A percentile compares a stretch with the other conserved stretches of the same genome.
Evolutionary conservation across 257 asterid species (phyloP).

Genomic region (Linderniella brevidens): DNA sequence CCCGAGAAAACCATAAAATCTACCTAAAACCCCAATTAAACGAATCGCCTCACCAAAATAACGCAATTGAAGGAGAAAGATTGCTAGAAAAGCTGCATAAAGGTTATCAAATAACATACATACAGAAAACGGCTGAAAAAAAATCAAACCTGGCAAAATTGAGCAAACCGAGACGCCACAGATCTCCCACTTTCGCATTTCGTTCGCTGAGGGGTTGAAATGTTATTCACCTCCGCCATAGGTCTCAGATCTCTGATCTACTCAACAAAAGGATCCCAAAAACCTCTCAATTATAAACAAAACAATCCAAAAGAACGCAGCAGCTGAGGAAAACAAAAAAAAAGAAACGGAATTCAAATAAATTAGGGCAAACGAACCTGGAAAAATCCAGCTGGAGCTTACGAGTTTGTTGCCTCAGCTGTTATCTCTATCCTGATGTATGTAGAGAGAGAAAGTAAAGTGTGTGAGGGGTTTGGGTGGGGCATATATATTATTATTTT

Average conservation of each 20-base stretch:
- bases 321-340: background rate
- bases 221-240: slow-evolving; percentile 29
- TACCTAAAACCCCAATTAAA: background rate
- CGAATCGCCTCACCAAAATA: background rate
- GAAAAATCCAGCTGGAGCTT: slow-evolving; percentile 3
- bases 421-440: too few relatives aligned
- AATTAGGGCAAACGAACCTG: slow-evolving; percentile 8
- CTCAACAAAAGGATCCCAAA: slow-evolving; percentile 5
- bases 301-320: slow-evolving; percentile 17
- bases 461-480: background rate
- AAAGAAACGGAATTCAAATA: background rate
- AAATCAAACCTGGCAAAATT: slow-evolving; percentile 52
- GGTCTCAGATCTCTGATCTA: slow-evolving; percentile 33
- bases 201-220: slow-evolving; percentile 18
- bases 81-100: background rate
- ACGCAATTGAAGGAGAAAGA: background rate
- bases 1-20: background rate
- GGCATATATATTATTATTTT: slow-evolving; percentile 1
- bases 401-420: too few relatives aligned
- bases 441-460: too few relatives aligned
- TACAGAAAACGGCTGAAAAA: slow-evolving; percentile 3
- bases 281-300: slow-evolving; percentile 1
- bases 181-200: slow-evolving; percentile 23
- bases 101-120: background rate
- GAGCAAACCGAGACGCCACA: slow-evolving; percentile 47